Conservation (phyloP, 1,139 yeast genomes). For the Zygoascus sp. region DNA sequence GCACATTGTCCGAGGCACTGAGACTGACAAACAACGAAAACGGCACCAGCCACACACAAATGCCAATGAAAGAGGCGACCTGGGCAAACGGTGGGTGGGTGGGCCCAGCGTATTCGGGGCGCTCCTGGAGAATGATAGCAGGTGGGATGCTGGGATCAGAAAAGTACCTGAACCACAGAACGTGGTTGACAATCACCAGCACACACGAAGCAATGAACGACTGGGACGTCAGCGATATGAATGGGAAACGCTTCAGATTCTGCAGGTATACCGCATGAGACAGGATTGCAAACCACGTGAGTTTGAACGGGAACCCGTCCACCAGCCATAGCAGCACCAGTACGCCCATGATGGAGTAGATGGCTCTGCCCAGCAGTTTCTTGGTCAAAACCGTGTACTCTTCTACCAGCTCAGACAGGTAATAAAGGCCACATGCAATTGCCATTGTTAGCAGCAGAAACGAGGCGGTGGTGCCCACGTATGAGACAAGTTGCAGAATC, state of each 20-base stretch:
- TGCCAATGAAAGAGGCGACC: conserved; percentile 88
- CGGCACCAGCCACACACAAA: conserved; percentile 92
- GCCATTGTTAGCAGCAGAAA: conserved; percentile 67
- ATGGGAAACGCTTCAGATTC: conserved; percentile 77
- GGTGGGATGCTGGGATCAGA: conserved; percentile 57
- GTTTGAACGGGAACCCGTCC: conserved; percentile 73
- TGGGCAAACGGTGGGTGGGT: conserved; percentile 78
- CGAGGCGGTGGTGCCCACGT: conserved; percentile 69
- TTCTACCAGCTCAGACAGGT: conserved; percentile 86
- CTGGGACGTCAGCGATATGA: conserved; percentile 66
- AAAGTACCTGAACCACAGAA: conserved; percentile 85
- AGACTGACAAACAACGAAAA: conserved; percentile 86
- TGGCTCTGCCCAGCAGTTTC: conserved; percentile 57
- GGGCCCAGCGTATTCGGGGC: conserved; percentile 42
- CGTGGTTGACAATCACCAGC: conserved; percentile 75
- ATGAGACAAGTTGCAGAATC: conserved; percentile 51
- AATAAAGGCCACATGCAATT: conserved; percentile 82
- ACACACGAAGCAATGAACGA: conserved; percentile 66
- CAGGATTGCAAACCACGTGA: conserved; percentile 59
- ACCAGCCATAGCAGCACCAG: conserved; percentile 56
- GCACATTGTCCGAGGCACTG: conserved; percentile 85
- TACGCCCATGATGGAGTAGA: conserved; percentile 52
- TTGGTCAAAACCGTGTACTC: conserved; percentile 87
- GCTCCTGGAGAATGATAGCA: conserved; percentile 32
- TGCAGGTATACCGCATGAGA: conserved; percentile 71